Base-by-base conservation (phyloP, 306 rosid genomes). In the Quercus parvula region DNA sequence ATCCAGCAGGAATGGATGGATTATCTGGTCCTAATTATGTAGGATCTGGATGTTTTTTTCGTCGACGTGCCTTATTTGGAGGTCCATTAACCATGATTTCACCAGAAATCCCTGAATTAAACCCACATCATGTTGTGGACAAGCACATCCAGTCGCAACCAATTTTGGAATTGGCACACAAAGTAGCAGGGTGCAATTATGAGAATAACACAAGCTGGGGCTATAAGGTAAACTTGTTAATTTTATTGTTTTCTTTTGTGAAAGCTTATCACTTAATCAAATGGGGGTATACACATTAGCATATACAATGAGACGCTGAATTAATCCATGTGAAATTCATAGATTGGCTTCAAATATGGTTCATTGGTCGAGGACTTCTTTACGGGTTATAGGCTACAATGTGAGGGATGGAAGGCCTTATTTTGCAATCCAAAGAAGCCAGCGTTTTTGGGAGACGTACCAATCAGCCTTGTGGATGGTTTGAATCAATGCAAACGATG, bases 271-370 rank as follows among this genome's bases (percentile, higher is more conserved):
- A 49, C 54, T 49, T 49, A 49, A 49, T 49, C 54, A 49, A 49
- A 49, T 49, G 54, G 54, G 14, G 14, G 1, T 49, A 49, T 49
- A 49, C 54, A 0, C 1, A 49, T 49, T 2, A 12, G 17, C 54
- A 12, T 12, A 12, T 49, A 49, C 15, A 49, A 49, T 49, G 17
- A 49, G 15, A 49, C 14, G 1, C 54, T 49, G 54, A 49, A 49
- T 49, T 49, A 41, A 41, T 12, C 54, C 54, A 49, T 49, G 54
- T 11, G 54, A 49, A 49, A 49, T 49, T 10, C 54, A 49, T 31
- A 87, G 87, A 51, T 77, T 33, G 88, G 90, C 31, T 66, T 84
- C 11, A 81, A 80, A 76, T 88, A 88, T 75, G 89, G 91, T 7
- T 77, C 87, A 1, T 19, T 85, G 4, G 85, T 76, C 38, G 91